Conservation (phyloP, 768 basidiomycete genomes). For the Pleurotus platypus region DNA sequence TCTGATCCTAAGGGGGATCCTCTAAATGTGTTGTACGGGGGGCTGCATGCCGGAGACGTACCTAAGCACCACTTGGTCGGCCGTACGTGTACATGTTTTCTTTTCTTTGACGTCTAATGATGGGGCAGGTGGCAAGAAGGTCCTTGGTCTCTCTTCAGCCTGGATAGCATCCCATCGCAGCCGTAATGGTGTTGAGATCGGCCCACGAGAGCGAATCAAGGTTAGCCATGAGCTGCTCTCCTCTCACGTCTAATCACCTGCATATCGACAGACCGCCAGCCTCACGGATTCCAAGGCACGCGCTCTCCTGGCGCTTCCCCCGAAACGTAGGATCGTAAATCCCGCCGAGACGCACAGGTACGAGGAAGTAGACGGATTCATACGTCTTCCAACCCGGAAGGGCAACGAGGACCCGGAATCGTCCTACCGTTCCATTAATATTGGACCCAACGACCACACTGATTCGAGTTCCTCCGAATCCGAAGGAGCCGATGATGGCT, state of each 20-base stretch:
- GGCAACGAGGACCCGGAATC: constrained; percentile 26
- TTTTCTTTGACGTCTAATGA: constrained; percentile 43
- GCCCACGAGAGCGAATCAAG: constrained; percentile 36
- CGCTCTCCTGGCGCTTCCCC: constrained; percentile 48
- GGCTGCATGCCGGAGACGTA: constrained; percentile 55
- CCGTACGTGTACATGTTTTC: constrained; percentile 38
- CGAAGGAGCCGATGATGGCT: constrained; percentile 21
- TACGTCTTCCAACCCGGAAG: constrained; percentile 50
- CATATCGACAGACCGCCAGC: constrained; percentile 33
- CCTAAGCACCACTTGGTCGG: constrained; percentile 61
- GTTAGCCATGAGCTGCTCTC: constrained; percentile 22
- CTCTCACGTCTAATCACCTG: not conserved
- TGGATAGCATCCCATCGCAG: constrained; percentile 43
- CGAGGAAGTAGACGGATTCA: constrained; percentile 64
- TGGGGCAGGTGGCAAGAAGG: constrained; percentile 52
- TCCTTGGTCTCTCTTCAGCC: constrained; percentile 57
- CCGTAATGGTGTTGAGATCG: constrained; percentile 58
- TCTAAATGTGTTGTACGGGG: constrained; percentile 66
- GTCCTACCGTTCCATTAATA: constrained; percentile 50
- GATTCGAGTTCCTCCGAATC: constrained; percentile 29
- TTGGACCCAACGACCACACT: constrained; percentile 19
- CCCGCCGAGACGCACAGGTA: constrained; percentile 40
- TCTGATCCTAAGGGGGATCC: constrained; percentile 66
- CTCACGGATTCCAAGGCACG: constrained; percentile 58
- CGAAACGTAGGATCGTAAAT: constrained; percentile 44